phyloP scores from a whole-genome alignment of 176 grass and related monocot genomes.

The Cenchrus purpureus region DNA sequence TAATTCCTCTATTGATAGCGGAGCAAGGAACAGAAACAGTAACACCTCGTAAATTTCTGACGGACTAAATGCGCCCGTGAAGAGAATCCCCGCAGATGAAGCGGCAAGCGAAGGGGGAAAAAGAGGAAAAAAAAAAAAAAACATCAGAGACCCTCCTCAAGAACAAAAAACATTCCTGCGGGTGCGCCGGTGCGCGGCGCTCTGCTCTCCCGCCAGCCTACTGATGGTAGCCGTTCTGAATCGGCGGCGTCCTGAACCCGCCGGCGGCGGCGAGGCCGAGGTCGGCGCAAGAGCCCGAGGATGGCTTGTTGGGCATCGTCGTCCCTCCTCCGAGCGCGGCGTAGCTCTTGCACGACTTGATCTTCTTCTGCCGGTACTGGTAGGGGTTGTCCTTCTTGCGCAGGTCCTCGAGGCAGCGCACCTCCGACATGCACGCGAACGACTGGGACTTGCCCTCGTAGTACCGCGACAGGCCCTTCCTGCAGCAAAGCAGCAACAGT shows the following conservation, averaged over 20 bases:
- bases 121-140: neutral
- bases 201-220: neutral
- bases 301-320: constrained; percentile 30
- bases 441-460: constrained; percentile 87
- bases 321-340: constrained; percentile 32
- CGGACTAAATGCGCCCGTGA: constrained; percentile 46
- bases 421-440: constrained; percentile 77
- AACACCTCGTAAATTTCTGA: constrained; percentile 21
- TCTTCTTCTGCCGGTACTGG: constrained; percentile 55
- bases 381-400: constrained; percentile 65
- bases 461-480: constrained; percentile 76
- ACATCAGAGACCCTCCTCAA: neutral
- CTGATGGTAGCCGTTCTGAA: constrained; percentile 55
- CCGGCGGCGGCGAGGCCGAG: constrained; percentile 39
- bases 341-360: constrained; percentile 70
- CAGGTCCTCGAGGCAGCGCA: constrained; percentile 69
- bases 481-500: constrained; percentile 6
- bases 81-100: constrained; percentile 29
- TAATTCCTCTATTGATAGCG: neutral
- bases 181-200: too few relatives aligned
- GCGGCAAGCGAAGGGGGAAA: too few relatives aligned
- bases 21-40: constrained; percentile 28
- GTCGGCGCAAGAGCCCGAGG: constrained; percentile 47
- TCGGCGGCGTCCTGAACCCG: constrained; percentile 43
- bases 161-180: constrained; percentile 32